Evolutionary conservation across 805 yeast genomes (phyloP).

Genomic region (Candida dendrica): DNA sequence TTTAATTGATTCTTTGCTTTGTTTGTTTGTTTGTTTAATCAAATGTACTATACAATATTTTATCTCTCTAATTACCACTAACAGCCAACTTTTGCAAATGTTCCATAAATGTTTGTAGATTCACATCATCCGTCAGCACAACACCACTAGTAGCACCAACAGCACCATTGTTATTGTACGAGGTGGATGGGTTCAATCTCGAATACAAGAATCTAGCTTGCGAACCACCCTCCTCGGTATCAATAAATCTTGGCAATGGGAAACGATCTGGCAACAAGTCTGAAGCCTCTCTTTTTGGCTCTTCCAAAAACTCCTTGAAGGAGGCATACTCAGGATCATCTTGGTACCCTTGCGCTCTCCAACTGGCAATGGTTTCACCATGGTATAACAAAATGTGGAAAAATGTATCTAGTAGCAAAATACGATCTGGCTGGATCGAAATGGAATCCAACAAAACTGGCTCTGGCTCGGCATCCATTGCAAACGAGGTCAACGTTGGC

Average conservation of each 20-base stretch:
- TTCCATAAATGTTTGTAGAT: slow-evolving; percentile 89
- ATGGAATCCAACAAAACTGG: slow-evolving; percentile 92
- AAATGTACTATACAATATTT: not conserved
- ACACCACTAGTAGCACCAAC: slow-evolving; percentile 54
- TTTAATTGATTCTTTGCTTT: not conserved
- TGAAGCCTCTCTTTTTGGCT: slow-evolving; percentile 89
- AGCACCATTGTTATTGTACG: slow-evolving; percentile 51
- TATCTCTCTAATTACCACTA: slow-evolving; percentile 23
- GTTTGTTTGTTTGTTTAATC: not conserved
- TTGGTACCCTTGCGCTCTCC: slow-evolving; percentile 95
- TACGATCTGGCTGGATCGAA: slow-evolving; percentile 82
- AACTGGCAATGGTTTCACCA: slow-evolving; percentile 89
- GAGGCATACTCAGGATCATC: slow-evolving; percentile 85
- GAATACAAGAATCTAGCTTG: slow-evolving; percentile 96
- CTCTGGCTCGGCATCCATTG: slow-evolving; percentile 77
- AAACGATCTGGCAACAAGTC: slow-evolving; percentile 85
- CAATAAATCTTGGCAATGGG: slow-evolving; percentile 96
- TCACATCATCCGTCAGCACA: slow-evolving; percentile 94
- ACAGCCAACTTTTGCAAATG: slow-evolving; percentile 92
- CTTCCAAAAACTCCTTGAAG: slow-evolving; percentile 78
- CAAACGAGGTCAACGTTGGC: slow-evolving; percentile 86
- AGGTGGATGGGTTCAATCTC: slow-evolving; percentile 89
- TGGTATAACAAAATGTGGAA: slow-evolving; percentile 94
- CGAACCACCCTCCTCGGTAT: slow-evolving; percentile 96
- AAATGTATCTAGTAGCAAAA: slow-evolving; percentile 86